phyloP scores from a whole-genome alignment of 805 yeast genomes.

The Cyberlindnera maritima region DNA sequence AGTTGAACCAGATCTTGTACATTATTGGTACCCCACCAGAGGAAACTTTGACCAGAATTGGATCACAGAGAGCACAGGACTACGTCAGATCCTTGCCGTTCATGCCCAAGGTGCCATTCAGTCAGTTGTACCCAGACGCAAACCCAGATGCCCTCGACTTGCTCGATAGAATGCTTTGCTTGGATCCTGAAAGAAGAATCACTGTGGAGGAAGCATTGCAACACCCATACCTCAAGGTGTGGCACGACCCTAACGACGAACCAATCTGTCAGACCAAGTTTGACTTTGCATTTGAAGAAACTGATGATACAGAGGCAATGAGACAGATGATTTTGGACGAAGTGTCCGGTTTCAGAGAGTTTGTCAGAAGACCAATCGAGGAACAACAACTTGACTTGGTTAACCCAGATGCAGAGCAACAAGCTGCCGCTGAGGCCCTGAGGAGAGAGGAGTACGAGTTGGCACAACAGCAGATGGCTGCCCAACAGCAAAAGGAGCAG shows the following conservation, averaged over 20 bases:
- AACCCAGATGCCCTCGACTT: conserved; percentile 85
- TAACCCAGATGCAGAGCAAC: conserved; percentile 27
- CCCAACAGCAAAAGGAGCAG: conserved; percentile 20
- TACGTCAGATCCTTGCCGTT: conserved; percentile 85
- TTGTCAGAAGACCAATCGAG: conserved; percentile 73
- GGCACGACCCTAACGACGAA: conserved; percentile 95
- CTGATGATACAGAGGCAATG: conserved; percentile 75
- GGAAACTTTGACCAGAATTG: conserved; percentile 64
- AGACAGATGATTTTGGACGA: conserved; percentile 76
- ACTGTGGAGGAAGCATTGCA: conserved; percentile 84
- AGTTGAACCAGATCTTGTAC: conserved; percentile 80
- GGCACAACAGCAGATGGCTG: conserved; percentile 16
- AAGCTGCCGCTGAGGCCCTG: conserved; percentile 23
- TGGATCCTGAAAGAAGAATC: conserved; percentile 82
- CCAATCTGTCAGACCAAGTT: conserved; percentile 77
- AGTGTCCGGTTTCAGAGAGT: conserved; percentile 72
- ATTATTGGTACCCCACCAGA: conserved; percentile 91
- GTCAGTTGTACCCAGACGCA: conserved; percentile 73
- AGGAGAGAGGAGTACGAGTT: conserved; percentile 10
- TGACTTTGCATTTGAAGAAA: conserved; percentile 79
- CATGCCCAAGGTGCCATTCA: conserved; percentile 76
- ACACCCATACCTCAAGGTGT: conserved; percentile 84
- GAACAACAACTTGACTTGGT: conserved; percentile 43
- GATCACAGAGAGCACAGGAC: conserved; percentile 86
- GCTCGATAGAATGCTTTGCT: conserved; percentile 72